Evolutionary conservation across 306 rosid genomes (phyloP), one percentile per base, ranked within the genome.

Genomic region (Pyrus bretschneideri): DNA sequence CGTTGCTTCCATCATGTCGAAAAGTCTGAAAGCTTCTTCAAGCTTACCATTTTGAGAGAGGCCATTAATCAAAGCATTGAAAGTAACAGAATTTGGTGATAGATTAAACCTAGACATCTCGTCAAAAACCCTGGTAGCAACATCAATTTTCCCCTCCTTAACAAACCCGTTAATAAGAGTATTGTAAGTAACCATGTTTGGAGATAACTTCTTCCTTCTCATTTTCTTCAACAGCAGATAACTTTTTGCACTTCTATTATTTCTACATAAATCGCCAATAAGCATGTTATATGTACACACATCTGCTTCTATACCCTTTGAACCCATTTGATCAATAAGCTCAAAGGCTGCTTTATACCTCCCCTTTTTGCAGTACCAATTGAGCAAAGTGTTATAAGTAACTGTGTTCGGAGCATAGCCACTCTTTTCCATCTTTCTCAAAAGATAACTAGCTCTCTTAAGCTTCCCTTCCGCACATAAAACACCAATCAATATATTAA

Each of bases 271-370:
- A 86, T 77, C 79, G 74, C 86, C 84, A 63, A 91, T 80, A 76
- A 91, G 84, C 87, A 91, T 81, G 80, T 91, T 91, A 81, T 89
- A 91, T 46, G 93, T 89, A 79, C 97, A 86, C 40, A 86, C 88
- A 81, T 89, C 85, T 1, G 91, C 91, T 65, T 67, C 79, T 57
- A 91, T 85, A 67, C 95, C 97, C 91, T 82, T 91, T 67, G 89
- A 80, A 21, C 84, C 80, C 97, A 91, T 91, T n/a, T 35, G 74
- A 66, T 89, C 88, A 75, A 91, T 91, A 79, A 89, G 78, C 73
- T 88, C 85, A 42, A 77, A 82, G 4, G 95, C 93, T 46, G 71
- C 75, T 78, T 86, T 88, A 73, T 83, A 85, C 84, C 87, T 86
- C 58, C 90, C 90, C 75, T 83, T 83, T 81, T 88, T 91, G 85